Evolutionary conservation across 352 stramenopile species (phyloP).

Genomic region (Blastocystis sp.): DNA sequence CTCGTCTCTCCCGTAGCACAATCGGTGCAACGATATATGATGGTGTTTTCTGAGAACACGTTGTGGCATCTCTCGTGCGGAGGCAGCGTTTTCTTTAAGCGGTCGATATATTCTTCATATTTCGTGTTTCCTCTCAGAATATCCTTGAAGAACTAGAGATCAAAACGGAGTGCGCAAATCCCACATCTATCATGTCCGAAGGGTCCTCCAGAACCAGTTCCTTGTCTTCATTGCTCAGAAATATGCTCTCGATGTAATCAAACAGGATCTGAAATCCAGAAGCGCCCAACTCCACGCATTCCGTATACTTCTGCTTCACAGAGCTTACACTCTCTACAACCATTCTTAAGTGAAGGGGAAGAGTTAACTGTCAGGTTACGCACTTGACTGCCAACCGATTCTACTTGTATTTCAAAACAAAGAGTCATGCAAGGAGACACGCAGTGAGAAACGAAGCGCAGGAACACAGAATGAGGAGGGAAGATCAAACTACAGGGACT

Average conservation of each 20-base stretch:
- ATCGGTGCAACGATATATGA: conserved; percentile 70
- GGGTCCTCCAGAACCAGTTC: background rate
- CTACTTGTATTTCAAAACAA: background rate
- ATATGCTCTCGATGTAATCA: background rate
- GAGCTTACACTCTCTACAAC: too few species aligned
- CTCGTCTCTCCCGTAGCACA: conserved; percentile 70
- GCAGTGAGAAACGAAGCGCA: background rate
- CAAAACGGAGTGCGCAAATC: background rate
- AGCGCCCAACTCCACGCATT: background rate
- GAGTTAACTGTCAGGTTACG: background rate
- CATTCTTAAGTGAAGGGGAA: background rate
- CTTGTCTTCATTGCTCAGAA: background rate
- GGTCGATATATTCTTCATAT: conserved; percentile 42
- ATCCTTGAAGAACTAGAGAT: conserved; percentile 37
- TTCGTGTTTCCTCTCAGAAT: background rate
- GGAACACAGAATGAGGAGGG: background rate
- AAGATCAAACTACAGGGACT: background rate
- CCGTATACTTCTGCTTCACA: too few species aligned
- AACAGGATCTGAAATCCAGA: conserved; percentile 10
- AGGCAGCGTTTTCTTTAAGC: conserved; percentile 2
- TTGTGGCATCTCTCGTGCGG: conserved; percentile 66
- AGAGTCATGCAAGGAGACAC: background rate
- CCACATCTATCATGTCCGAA: background rate
- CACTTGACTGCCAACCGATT: background rate
- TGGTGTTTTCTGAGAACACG: conserved; percentile 70